Percentiles rank a stretch among this genome's conserved stretches.
These are phyloP conservation scores for Aspergillus heteromorphus DNA, from an alignment of 495 filamentous ascomycete genomes.

Conservation along the genomic window DNA sequence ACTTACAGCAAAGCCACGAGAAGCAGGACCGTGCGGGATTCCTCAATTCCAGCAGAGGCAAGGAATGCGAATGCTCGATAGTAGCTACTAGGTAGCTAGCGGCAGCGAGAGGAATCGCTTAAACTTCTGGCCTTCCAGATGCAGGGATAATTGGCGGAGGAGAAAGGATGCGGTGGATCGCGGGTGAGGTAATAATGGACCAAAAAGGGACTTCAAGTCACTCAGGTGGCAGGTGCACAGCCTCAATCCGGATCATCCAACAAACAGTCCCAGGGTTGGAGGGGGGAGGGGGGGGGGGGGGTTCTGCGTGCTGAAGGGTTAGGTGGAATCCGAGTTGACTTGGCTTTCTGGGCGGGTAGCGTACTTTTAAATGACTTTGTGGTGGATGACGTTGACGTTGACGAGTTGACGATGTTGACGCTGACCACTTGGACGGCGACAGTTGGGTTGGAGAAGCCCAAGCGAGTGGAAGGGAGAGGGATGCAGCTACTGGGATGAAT, in stretches of 20 bases:
- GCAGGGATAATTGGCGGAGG: background rate
- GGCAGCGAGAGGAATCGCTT: background rate
- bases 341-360: background rate
- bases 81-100: background rate
- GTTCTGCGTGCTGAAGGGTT: background rate
- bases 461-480: too few species aligned
- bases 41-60: background rate
- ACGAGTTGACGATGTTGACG: background rate
- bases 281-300: background rate
- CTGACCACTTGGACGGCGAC: background rate
- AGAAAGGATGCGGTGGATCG: background rate
- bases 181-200: background rate
- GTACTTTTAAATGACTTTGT: background rate
- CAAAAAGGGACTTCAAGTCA: too few species aligned
- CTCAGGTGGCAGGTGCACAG: constrained; percentile 6
- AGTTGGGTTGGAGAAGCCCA: background rate
- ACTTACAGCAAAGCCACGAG: constrained; percentile 3
- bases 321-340: background rate
- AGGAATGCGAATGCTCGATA: background rate
- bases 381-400: background rate
- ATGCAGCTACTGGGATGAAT: too few species aligned
- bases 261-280: background rate
- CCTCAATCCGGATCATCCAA: constrained; percentile 3
- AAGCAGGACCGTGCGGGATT: background rate
- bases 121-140: background rate